Evolutionary conservation across 441 rosid species (phyloP).

Genomic region (Gossypium lobatum): DNA sequence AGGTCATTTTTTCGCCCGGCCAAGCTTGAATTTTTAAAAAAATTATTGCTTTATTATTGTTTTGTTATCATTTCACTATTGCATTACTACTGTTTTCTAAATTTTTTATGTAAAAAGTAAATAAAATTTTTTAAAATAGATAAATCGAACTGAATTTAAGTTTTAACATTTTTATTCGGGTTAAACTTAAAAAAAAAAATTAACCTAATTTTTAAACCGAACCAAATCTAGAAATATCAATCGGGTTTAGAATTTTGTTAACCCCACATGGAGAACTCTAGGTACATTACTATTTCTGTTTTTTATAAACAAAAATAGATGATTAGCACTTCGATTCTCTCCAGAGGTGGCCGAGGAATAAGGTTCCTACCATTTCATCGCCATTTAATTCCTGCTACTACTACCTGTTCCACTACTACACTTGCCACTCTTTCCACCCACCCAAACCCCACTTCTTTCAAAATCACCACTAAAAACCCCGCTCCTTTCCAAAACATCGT

Average conservation of each 20-base stretch:
- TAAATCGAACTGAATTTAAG: rapidly evolving
- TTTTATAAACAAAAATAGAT: not conserved
- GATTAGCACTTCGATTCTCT: not conserved
- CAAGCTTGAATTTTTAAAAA: no score
- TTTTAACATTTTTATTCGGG: rapidly evolving
- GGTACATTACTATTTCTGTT: not conserved
- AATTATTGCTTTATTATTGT: rapidly evolving
- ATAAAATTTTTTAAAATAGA: no score
- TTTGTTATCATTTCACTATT: no score
- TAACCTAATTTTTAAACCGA: no score
- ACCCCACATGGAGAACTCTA: no score
- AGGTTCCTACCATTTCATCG: not conserved
- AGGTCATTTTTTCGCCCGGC: no score
- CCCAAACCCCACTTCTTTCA: not conserved
- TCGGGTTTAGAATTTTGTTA: no score
- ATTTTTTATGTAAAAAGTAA: no score
- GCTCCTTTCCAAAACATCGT: not conserved
- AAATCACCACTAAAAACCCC: not conserved
- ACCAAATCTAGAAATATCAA: no score
- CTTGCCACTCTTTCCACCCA: not conserved
- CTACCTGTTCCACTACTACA: not conserved
- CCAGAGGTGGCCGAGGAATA: not conserved
- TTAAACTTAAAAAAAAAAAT: rapidly evolving
- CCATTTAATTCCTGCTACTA: not conserved
- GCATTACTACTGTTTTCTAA: no score